A percentile compares a stretch with the other conserved stretches of the same genome.
phyloP scores from a whole-genome alignment of 2,329 filamentous ascomycete species.

The Penicillium expansum region DNA sequence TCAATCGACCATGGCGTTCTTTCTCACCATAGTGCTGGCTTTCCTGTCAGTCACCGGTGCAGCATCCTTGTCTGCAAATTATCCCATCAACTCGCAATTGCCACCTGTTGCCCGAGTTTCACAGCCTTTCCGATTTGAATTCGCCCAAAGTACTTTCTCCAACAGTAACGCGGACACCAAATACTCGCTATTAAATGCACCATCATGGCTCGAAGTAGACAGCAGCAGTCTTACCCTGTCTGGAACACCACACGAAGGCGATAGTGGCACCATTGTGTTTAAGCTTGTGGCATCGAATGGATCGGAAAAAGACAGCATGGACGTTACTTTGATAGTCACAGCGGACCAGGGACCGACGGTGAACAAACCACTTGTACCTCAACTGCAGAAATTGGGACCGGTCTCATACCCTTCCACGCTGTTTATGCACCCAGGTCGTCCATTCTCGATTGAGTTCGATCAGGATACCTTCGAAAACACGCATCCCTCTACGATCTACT shows the following conservation, averaged over 20 bases:
- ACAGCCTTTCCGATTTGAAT: conserved; percentile 48
- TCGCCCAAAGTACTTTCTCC: conserved; percentile 64
- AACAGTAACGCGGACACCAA: conserved; percentile 56
- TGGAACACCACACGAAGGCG: conserved; percentile 62
- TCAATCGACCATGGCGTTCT: conserved; percentile 28
- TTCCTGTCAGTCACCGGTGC: conserved; percentile 34
- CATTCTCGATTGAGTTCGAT: conserved; percentile 70
- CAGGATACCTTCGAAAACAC: conserved; percentile 63
- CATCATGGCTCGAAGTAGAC: conserved; percentile 73
- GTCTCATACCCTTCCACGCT: conserved; percentile 41
- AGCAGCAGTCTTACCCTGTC: conserved; percentile 62
- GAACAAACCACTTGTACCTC: conserved; percentile 36
- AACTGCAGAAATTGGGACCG: conserved; percentile 36
- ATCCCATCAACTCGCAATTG: conserved; percentile 81
- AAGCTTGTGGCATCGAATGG: conserved; percentile 67
- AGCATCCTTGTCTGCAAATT: conserved; percentile 47
- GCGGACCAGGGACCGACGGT: conserved; percentile 38
- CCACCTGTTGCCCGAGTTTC: conserved; percentile 72
- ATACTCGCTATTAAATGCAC: conserved; percentile 65
- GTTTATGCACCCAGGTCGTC: conserved; percentile 38
- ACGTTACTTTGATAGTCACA: conserved; percentile 69
- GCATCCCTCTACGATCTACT: conserved; percentile 62
- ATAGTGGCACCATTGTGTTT: conserved; percentile 61
- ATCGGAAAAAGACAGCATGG: conserved; percentile 61
- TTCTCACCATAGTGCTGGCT: conserved; percentile 27